These are phyloP conservation scores for Lecanicillium sp. DNA, from an alignment of 2,329 filamentous ascomycete genomes.

Conservation along the genomic window DNA sequence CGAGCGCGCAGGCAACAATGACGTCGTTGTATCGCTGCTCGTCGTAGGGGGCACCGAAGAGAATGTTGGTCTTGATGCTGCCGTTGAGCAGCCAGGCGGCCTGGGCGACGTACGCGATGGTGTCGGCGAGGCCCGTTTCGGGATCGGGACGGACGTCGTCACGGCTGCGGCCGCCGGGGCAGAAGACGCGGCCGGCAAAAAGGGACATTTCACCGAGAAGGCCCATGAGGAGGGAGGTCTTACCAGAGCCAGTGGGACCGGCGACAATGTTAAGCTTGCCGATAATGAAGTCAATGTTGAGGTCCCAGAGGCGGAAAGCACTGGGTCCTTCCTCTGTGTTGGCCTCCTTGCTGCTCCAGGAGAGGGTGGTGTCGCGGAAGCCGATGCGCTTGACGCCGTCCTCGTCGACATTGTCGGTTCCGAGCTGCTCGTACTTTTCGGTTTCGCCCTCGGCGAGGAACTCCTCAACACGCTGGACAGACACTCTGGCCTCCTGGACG, in stretches of 20 bases:
- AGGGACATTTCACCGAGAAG: constrained; percentile 93
- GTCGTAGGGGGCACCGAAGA: constrained; percentile 78
- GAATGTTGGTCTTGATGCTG: constrained; percentile 91
- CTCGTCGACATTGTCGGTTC: constrained; percentile 61
- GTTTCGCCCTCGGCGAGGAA: constrained; percentile 93
- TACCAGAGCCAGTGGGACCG: constrained; percentile 88
- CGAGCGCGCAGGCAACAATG: constrained; percentile 82
- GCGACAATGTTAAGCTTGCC: constrained; percentile 89
- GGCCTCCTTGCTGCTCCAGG: constrained; percentile 73
- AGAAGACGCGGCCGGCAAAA: constrained; percentile 70
- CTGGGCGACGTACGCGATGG: constrained; percentile 92
- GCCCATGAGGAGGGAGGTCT: constrained; percentile 94
- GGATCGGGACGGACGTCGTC: constrained; percentile 79
- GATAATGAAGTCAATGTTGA: constrained; percentile 76
- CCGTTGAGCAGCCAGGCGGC: constrained; percentile 96
- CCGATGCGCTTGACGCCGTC: constrained; percentile 71
- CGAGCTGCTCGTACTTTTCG: constrained; percentile 85
- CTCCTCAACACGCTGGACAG: constrained; percentile 91
- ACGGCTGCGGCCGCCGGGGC: constrained; percentile 79
- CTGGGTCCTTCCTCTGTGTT: constrained; percentile 59
- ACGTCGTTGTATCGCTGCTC: constrained; percentile 81
- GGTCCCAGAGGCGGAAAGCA: constrained; percentile 74
- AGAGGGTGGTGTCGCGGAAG: constrained; percentile 77
- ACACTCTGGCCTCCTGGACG: constrained; percentile 95
- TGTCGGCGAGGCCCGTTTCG: constrained; percentile 81